Evolutionary conservation across 164 flowering plant genomes (phyloP).

Genomic region (Taxillus chinensis): DNA sequence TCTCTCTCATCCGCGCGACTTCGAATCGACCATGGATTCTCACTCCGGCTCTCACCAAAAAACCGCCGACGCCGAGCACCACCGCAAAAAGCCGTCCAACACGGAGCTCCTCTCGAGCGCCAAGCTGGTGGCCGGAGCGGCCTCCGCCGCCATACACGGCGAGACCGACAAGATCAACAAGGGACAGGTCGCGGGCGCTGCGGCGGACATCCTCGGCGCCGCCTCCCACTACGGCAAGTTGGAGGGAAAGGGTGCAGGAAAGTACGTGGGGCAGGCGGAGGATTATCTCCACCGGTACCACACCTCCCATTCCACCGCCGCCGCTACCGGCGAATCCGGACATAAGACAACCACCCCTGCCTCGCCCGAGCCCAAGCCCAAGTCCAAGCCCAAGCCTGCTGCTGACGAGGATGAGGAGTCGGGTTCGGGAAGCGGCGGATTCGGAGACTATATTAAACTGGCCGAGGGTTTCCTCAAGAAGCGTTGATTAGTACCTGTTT

Average conservation of each 20-base stretch:
- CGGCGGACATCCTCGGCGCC: conserved; percentile 34
- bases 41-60: no score
- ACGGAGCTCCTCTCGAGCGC: conserved; percentile 41
- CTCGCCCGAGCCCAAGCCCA: neutral
- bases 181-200: conserved; percentile 37
- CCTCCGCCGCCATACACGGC: conserved; percentile 15
- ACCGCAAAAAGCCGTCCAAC: conserved; percentile 8
- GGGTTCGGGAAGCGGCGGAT: conserved; percentile 26
- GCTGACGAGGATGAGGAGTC: conserved; percentile 3
- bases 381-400: neutral
- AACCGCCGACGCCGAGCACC: no score
- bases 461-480: conserved; percentile 21
- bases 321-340: conserved; percentile 8
- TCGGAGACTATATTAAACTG: conserved; percentile 39
- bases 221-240: conserved; percentile 39
- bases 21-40: no score
- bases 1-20: no score
- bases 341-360: conserved; percentile 4
- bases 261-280: conserved; percentile 41
- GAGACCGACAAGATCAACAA: conserved; percentile 28
- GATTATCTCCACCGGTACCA: conserved; percentile 33
- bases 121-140: conserved; percentile 43
- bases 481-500: neutral
- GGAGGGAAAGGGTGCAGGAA: conserved; percentile 29
- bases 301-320: conserved; percentile 17